Evolutionary conservation across 1,284 basidiomycete genomes (phyloP).

Genomic region (Ceratobasidium sp.): DNA sequence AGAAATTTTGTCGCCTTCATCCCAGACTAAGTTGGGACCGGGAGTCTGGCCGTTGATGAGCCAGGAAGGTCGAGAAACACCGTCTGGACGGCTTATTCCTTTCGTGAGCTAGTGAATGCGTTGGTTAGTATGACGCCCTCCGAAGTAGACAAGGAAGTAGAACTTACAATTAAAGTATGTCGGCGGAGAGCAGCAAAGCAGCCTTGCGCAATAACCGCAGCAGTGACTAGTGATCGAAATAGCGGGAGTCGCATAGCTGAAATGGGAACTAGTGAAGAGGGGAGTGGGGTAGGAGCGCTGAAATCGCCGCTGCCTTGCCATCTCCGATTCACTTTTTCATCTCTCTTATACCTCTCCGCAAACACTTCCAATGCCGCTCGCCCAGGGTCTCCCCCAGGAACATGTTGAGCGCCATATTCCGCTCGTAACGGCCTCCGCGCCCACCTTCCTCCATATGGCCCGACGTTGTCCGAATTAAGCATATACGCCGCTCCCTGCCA

Average conservation of each 20-base stretch:
- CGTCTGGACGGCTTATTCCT: slow-evolving; percentile 32
- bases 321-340: not conserved
- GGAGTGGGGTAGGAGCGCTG: not conserved
- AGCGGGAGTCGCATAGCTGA: not conserved
- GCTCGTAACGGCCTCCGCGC: not conserved
- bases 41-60: slow-evolving; percentile 46
- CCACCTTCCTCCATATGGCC: not conserved
- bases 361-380: not conserved
- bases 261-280: not conserved
- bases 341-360: slow-evolving; percentile 11
- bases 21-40: slow-evolving; percentile 34
- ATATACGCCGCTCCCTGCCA: not conserved
- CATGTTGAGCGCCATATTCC: slow-evolving; percentile 10
- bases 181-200: slow-evolving; percentile 9
- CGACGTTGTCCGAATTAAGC: not conserved
- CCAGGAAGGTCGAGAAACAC: slow-evolving; percentile 32
- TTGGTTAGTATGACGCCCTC: not conserved
- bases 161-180: slow-evolving; percentile 19
- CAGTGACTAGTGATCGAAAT: not conserved
- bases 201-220: not conserved
- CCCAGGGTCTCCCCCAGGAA: not conserved
- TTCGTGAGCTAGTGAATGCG: slow-evolving; percentile 15
- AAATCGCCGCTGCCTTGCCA: slow-evolving; percentile 10
- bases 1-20: slow-evolving; percentile 42
- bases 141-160: not conserved